These are phyloP conservation scores for Mrakiaceae sp. DNA, from an alignment of 1,284 basidiomycete species.

Conservation along the genomic window DNA sequence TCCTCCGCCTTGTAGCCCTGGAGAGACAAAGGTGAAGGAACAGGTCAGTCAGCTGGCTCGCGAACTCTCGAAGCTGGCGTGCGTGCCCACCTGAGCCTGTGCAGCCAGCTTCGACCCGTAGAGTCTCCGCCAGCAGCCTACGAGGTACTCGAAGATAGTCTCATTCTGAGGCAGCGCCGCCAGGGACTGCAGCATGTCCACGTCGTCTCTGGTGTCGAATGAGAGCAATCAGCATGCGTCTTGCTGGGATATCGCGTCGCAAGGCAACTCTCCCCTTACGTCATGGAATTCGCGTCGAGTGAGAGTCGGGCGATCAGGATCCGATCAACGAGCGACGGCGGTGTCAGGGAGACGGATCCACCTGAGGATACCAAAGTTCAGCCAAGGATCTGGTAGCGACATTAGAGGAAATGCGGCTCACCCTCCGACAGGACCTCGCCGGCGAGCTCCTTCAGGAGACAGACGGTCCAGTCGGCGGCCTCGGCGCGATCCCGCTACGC, in stretches of 20 bases:
- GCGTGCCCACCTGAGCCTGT: conserved; percentile 46
- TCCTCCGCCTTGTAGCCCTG: conserved; percentile 55
- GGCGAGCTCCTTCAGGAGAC: conserved; percentile 71
- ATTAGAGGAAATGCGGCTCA: not conserved
- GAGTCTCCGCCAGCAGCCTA: conserved; percentile 80
- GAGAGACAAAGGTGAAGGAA: not conserved
- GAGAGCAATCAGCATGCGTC: not conserved
- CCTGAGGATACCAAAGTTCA: conserved; percentile 17
- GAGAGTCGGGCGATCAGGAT: conserved; percentile 79
- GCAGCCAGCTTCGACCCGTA: conserved; percentile 48
- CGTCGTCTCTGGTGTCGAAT: conserved; percentile 50
- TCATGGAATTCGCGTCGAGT: conserved; percentile 60
- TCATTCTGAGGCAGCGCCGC: conserved; percentile 65
- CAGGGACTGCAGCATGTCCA: conserved; percentile 64
- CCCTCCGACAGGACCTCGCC: conserved; percentile 60
- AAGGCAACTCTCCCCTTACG: conserved; percentile 40
- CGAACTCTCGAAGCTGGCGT: not conserved
- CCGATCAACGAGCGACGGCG: conserved; percentile 22
- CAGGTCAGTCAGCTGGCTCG: not conserved
- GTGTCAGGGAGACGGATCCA: conserved; percentile 26
- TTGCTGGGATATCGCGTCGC: not conserved
- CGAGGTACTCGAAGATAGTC: conserved; percentile 82
- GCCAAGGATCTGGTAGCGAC: not conserved
- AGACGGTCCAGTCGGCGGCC: conserved; percentile 53
- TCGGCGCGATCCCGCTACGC: conserved; percentile 58